Conservation (phyloP, 768 basidiomycete genomes). For the Cyathus striatus region DNA sequence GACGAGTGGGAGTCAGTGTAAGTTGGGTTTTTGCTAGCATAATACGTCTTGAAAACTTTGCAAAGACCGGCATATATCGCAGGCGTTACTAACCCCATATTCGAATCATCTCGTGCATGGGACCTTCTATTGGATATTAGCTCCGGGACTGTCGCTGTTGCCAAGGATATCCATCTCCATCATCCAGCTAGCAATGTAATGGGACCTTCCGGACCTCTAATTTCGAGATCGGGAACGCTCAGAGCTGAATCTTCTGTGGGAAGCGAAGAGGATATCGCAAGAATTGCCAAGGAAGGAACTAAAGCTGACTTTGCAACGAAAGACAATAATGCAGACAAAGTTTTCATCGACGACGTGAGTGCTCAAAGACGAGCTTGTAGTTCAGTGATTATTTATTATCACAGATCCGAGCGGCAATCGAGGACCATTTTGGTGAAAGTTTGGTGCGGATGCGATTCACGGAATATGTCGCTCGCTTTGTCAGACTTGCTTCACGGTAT, state of each 20-base stretch:
- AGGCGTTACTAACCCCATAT: conserved; percentile 96
- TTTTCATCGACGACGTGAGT: conserved; percentile 93
- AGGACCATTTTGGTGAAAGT: conserved; percentile 88
- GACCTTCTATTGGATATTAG: conserved; percentile 92
- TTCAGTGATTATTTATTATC: not conserved
- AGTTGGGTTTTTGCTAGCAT: conserved; percentile 21
- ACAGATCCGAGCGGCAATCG: conserved; percentile 81
- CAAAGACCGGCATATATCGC: conserved; percentile 90
- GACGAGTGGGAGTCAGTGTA: conserved; percentile 91
- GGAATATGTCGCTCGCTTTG: conserved; percentile 85
- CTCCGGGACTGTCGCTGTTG: conserved; percentile 78
- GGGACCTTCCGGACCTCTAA: conserved; percentile 35
- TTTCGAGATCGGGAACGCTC: conserved; percentile 55
- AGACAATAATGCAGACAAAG: conserved; percentile 66
- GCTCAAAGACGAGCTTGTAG: not conserved
- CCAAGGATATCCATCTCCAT: conserved; percentile 71
- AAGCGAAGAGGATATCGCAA: conserved; percentile 70
- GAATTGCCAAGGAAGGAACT: conserved; percentile 50
- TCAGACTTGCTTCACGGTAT: conserved; percentile 84
- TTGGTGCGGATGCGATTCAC: conserved; percentile 85
- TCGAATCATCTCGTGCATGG: conserved; percentile 84
- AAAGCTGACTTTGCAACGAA: conserved; percentile 54
- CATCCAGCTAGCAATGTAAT: conserved; percentile 43
- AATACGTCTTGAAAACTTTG: not conserved
- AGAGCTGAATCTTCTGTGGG: conserved; percentile 59